Conservation (phyloP, 768 basidiomycete species). For the Lactarius sanguifluus region DNA sequence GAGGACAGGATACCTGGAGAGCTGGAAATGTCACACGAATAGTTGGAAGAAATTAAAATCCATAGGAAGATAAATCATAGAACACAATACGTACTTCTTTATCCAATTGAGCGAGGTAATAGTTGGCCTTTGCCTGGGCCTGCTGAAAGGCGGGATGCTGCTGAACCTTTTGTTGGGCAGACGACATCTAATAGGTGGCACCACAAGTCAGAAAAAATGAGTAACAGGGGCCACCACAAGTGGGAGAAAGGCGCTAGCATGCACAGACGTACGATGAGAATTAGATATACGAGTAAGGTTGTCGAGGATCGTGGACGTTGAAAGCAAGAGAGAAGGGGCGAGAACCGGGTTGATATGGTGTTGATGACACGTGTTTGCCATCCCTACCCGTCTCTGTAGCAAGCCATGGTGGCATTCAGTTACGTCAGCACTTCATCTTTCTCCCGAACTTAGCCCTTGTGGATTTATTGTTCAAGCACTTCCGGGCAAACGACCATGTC, state of each 20-base stretch:
- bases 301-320: constrained; percentile 27
- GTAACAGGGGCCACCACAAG: neutral
- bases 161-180: constrained; percentile 78
- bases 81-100: constrained; percentile 74
- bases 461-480: constrained; percentile 3
- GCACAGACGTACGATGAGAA: constrained; percentile 18
- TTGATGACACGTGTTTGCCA: constrained; percentile 68
- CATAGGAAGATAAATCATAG: constrained; percentile 5
- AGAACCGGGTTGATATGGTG: constrained; percentile 38
- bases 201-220: neutral
- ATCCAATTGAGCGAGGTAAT: constrained; percentile 88
- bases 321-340: constrained; percentile 28
- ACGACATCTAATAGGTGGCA: constrained; percentile 51
- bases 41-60: neutral
- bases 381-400: constrained; percentile 6
- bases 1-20: constrained; percentile 84
- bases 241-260: constrained; percentile 3
- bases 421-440: constrained; percentile 42
- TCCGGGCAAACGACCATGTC: constrained; percentile 45
- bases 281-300: constrained; percentile 5
- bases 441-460: neutral
- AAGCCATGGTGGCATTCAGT: constrained; percentile 33
- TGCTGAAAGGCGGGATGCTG: constrained; percentile 86
- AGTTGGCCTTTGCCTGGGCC: constrained; percentile 76
- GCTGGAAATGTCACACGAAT: constrained; percentile 41